Evolutionary conservation across 2,329 filamentous ascomycete genomes (phyloP).

Genomic region (Xylaria sp.): DNA sequence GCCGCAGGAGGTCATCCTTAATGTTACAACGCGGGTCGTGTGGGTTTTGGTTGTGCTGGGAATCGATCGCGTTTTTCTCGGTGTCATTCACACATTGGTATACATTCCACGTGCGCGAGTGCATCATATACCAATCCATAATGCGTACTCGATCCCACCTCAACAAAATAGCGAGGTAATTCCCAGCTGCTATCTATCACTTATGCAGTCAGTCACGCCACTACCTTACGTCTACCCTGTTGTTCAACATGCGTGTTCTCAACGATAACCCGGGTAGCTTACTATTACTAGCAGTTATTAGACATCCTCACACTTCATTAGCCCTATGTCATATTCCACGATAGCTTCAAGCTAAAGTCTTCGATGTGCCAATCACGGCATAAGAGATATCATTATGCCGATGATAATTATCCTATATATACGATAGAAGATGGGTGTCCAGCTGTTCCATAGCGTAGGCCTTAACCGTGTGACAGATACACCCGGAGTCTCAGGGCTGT

Average conservation of each 20-base stretch:
- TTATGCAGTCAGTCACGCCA: neutral
- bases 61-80: neutral
- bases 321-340: neutral
- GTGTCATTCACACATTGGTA: neutral
- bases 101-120: neutral
- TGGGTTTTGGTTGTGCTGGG: neutral
- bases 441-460: neutral
- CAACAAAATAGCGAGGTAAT: neutral
- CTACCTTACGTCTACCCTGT: neutral
- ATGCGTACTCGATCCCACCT: neutral
- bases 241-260: neutral
- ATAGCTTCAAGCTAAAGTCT: neutral
- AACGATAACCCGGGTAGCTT: neutral
- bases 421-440: neutral
- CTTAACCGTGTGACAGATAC: neutral
- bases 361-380: neutral
- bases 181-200: neutral
- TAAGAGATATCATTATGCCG: neutral
- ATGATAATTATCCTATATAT: conserved; percentile 1
- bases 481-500: neutral
- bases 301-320: neutral
- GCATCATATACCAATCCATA: neutral
- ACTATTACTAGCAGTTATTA: neutral
- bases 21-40: no score
- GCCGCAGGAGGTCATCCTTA: no score